Base-by-base conservation (phyloP, 192 early-diverging fungal genomes). In the Podila verticillata region DNA sequence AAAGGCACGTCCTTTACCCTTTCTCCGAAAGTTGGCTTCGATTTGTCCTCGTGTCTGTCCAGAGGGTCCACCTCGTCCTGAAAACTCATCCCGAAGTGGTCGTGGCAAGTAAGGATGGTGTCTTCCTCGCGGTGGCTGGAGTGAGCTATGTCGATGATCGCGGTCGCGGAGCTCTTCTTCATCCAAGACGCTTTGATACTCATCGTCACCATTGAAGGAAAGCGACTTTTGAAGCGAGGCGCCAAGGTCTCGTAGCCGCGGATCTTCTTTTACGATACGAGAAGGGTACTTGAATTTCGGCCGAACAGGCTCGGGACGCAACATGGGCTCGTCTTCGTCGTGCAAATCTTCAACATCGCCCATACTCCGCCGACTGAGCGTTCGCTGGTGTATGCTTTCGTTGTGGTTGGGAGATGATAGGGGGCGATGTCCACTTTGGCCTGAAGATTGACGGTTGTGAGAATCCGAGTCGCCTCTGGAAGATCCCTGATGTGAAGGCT, bases 161-260 rank as follows among this genome's bases (percentile, higher is more conserved):
- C 31, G 63, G 1, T 60, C 39, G n/a, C 31, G 63, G 1, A 60
- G 24, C 28, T 63, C 69, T 2, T 64, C 70, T 3, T 80, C 70
- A 24, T 57, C 57, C 12, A 68, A 51, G 3, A 59, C 30, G 29
- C 65, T 70, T 19, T 63, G 56, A 39, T 72, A 68, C 19, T 80
- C 77, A 29, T 80, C 77, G 34, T 72, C 77, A 1, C 77, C 77
- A 64, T 80, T 72, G 20, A 80, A 80, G 0, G 77, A 80, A 9
- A 80, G 66, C 0, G 77, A 68, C 47, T 80, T 80, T 68, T 80
- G 77, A 12, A 80, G 61, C 7, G 70, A 63, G 1, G 39, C 60
- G 19, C 77, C 77, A n/a, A 80, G 39, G 17, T 80, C 77, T 48
- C 69, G 65, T 20, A 80, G 31, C 29, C 74, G 68, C 7, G 64